These are phyloP conservation scores for Wickerhamiella vanderwaltii DNA, from an alignment of 805 yeast genomes.

Conservation along the genomic window DNA sequence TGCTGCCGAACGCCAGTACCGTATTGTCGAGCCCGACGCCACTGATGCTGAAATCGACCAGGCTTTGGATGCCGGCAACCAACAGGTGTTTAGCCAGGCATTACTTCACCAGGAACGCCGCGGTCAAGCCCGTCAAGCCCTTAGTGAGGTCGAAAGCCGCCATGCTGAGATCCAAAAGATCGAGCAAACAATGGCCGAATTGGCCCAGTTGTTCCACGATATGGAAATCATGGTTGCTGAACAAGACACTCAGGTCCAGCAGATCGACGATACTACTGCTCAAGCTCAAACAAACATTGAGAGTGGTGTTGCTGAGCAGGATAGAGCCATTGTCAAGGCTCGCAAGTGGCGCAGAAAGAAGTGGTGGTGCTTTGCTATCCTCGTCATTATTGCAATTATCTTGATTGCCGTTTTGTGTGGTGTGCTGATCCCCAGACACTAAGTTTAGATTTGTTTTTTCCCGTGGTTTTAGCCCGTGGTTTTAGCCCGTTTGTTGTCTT, in stretches of 20 bases:
- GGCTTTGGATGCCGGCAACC: slow-evolving; percentile 67
- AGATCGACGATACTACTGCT: slow-evolving; percentile 66
- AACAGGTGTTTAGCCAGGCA: slow-evolving; percentile 91
- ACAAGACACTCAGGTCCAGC: slow-evolving; percentile 80
- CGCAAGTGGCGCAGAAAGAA: slow-evolving; percentile 83
- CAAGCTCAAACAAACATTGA: slow-evolving; percentile 84
- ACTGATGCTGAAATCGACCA: slow-evolving; percentile 71
- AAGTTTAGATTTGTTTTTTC: neutral
- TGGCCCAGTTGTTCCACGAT: slow-evolving; percentile 87
- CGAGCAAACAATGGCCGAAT: slow-evolving; percentile 90
- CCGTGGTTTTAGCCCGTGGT: too few species aligned
- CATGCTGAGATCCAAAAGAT: slow-evolving; percentile 90
- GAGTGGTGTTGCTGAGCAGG: slow-evolving; percentile 87
- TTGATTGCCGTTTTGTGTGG: slow-evolving; percentile 18
- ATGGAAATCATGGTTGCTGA: slow-evolving; percentile 94
- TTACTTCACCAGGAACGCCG: slow-evolving; percentile 29
- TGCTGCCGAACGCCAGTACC: slow-evolving; percentile 87
- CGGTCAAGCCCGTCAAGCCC: slow-evolving; percentile 80
- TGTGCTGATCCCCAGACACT: slow-evolving; percentile 10
- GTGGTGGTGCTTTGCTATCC: slow-evolving; percentile 52
- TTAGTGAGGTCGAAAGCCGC: slow-evolving; percentile 90
- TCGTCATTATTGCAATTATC: slow-evolving; percentile 23
- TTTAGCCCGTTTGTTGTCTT: too few species aligned
- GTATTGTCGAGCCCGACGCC: slow-evolving; percentile 43
- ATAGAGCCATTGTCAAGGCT: slow-evolving; percentile 79